Percentiles rank a stretch among this genome's conserved stretches.
Conservation (phyloP, 345 rosid genomes). For the Brassica carinata region DNA sequence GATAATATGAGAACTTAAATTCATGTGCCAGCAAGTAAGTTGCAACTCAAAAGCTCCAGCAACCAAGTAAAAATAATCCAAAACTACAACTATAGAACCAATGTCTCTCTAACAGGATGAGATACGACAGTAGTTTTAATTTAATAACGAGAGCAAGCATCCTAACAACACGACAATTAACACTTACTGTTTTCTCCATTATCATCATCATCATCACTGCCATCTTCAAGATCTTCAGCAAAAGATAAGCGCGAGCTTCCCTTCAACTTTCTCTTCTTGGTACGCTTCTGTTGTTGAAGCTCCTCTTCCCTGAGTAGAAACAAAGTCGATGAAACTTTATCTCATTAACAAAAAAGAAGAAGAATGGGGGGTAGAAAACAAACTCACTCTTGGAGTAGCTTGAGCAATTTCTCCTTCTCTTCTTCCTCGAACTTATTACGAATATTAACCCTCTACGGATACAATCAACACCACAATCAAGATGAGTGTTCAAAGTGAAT, state of each 20-base stretch:
- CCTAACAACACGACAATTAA: background rate
- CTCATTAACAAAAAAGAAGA: background rate
- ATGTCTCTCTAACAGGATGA: background rate
- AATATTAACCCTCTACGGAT: conserved; percentile 81
- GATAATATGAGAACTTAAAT: background rate
- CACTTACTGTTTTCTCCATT: conserved; percentile 49
- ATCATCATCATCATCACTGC: conserved; percentile 81
- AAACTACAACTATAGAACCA: background rate
- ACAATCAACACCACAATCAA: background rate
- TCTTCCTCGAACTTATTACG: conserved; percentile 93
- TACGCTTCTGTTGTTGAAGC: conserved; percentile 82
- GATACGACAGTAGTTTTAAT: background rate
- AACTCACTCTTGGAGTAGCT: conserved; percentile 89
- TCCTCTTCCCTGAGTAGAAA: conserved; percentile 74
- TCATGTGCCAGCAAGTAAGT: background rate
- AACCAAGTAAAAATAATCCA: conserved; percentile 1
- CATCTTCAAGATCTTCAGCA: conserved; percentile 79
- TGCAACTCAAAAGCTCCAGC: conserved; percentile 23
- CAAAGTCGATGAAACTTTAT: background rate
- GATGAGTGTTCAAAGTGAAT: background rate
- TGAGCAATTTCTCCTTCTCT: conserved; percentile 95
- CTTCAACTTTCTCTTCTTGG: conserved; percentile 80
- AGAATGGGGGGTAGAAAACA: background rate
- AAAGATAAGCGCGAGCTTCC: conserved; percentile 81
- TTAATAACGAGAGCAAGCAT: conserved; percentile 2